phyloP scores from a whole-genome alignment of 805 yeast species.

The Myxozyma udenii region DNA sequence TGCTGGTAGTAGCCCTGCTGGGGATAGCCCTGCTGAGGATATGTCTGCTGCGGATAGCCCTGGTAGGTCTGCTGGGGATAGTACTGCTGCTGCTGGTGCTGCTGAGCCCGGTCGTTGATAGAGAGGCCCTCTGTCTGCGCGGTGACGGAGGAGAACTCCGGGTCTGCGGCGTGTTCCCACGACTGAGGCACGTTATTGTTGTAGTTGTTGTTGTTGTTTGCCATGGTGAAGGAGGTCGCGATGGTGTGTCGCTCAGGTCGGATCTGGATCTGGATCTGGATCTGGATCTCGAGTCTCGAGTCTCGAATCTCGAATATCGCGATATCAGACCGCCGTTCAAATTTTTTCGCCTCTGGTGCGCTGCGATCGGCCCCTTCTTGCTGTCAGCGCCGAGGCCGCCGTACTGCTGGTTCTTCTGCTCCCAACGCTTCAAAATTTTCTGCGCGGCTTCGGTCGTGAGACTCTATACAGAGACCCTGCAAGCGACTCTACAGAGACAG shows the following conservation, averaged over 20 bases:
- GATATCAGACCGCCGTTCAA: too few species aligned
- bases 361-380: too few species aligned
- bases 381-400: too few species aligned
- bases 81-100: constrained; percentile 11
- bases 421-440: too few species aligned
- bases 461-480: too few species aligned
- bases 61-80: constrained; percentile 13
- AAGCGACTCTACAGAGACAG: too few species aligned
- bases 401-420: too few species aligned
- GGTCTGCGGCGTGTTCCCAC: constrained; percentile 28
- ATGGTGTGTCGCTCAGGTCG: neutral
- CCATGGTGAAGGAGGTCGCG: constrained; percentile 1
- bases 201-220: constrained; percentile 21
- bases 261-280: neutral
- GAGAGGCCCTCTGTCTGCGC: constrained; percentile 12
- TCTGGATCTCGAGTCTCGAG: too few species aligned
- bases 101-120: constrained; percentile 4
- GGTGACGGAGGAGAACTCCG: constrained; percentile 21
- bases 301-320: too few species aligned
- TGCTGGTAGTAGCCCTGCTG: constrained; percentile 19
- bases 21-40: constrained; percentile 19
- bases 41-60: constrained; percentile 14
- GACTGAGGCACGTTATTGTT: constrained; percentile 20
- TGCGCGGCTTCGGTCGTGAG: too few species aligned
- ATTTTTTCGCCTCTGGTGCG: too few species aligned